Conservation (phyloP, 305 asterid species). For the Coffea humblotiana region DNA sequence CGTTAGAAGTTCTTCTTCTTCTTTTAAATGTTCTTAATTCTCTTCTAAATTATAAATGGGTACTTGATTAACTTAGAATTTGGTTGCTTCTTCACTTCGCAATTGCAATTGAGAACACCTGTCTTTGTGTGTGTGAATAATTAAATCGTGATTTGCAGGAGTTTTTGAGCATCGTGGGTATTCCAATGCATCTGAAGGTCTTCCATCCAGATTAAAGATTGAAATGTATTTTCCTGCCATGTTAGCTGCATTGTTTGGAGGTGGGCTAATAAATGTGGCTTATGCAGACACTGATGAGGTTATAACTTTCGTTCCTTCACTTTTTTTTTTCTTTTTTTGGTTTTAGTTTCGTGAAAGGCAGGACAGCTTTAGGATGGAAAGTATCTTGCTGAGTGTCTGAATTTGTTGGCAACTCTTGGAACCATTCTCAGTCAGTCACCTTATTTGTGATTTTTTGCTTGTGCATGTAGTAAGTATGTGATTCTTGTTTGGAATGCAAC, state of each 20-base stretch:
- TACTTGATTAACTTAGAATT: not conserved
- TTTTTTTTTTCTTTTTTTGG: not conserved
- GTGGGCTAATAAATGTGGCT: slow-evolving; percentile 55
- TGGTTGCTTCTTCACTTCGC: not conserved
- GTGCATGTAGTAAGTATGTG: not conserved
- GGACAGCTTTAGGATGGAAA: not conserved
- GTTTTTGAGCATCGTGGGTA: slow-evolving; percentile 30
- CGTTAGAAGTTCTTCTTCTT: not conserved
- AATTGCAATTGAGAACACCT: not conserved
- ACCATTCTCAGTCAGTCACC: not conserved
- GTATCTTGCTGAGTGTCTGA: not conserved
- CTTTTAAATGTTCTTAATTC: not conserved
- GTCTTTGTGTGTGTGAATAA: not conserved
- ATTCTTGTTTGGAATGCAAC: not conserved
- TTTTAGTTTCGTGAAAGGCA: not conserved
- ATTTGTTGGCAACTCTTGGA: not conserved
- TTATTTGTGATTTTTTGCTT: not conserved
- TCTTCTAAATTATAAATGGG: not conserved
- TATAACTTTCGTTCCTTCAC: not conserved
- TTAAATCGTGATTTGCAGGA: slow-evolving; percentile 37
- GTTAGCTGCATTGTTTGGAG: slow-evolving; percentile 77
- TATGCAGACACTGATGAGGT: slow-evolving; percentile 79
- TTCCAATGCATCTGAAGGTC: slow-evolving; percentile 32
- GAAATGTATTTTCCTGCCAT: slow-evolving; percentile 36
- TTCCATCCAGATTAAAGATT: slow-evolving; percentile 20